These are phyloP conservation scores for Aspergillus melleus DNA, from an alignment of 2,329 filamentous ascomycete genomes.

Conservation along the genomic window DNA sequence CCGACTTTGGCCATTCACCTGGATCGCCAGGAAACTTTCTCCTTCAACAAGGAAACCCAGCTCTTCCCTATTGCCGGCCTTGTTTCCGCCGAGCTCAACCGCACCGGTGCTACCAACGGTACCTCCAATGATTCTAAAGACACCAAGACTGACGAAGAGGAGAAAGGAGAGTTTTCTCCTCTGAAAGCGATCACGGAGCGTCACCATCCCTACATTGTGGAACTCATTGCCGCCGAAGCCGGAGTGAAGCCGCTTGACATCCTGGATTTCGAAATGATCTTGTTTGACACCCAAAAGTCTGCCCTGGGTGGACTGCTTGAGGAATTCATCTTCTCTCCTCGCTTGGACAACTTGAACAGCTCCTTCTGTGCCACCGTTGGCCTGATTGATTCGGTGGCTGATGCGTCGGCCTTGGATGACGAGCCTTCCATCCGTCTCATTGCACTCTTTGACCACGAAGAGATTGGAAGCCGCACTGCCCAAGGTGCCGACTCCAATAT, in stretches of 20 bases:
- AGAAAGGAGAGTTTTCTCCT: slow-evolving; percentile 66
- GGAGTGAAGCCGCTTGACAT: slow-evolving; percentile 70
- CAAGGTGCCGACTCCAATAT: slow-evolving; percentile 94
- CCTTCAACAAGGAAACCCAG: slow-evolving; percentile 96
- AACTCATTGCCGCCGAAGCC: slow-evolving; percentile 79
- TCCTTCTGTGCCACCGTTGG: slow-evolving; percentile 89
- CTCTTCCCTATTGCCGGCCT: slow-evolving; percentile 91
- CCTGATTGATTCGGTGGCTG: slow-evolving; percentile 74
- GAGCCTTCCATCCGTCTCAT: slow-evolving; percentile 87
- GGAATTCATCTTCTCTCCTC: slow-evolving; percentile 94
- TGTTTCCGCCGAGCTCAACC: slow-evolving; percentile 83
- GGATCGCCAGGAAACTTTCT: slow-evolving; percentile 79
- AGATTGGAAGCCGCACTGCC: slow-evolving; percentile 88
- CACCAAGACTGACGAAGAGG: slow-evolving; percentile 22
- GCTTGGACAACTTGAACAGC: slow-evolving; percentile 94
- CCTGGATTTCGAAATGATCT: slow-evolving; percentile 91
- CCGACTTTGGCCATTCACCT: slow-evolving; percentile 94
- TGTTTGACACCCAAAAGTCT: slow-evolving; percentile 93
- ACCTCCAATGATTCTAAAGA: slow-evolving; percentile 30
- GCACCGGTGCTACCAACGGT: slow-evolving; percentile 54
- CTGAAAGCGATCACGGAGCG: slow-evolving; percentile 75
- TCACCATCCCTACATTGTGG: slow-evolving; percentile 84
- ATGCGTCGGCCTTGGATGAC: slow-evolving; percentile 64
- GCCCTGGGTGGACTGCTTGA: slow-evolving; percentile 86
- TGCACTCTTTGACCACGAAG: slow-evolving; percentile 95